phyloP scores from a whole-genome alignment of 805 yeast genomes.

The Yarrowia osloensis region DNA sequence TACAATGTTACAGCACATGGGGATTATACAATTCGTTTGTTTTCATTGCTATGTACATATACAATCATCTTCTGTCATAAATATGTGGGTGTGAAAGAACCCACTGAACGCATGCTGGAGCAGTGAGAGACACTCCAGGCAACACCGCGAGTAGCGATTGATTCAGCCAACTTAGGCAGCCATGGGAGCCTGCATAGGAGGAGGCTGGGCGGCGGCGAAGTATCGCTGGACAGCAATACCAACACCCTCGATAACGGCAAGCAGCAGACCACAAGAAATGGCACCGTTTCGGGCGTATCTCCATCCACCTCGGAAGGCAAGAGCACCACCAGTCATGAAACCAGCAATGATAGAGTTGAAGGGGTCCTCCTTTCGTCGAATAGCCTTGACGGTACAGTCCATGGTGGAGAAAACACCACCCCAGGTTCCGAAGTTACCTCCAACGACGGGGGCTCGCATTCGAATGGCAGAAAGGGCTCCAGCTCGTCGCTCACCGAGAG shows the following conservation, averaged over 20 bases:
- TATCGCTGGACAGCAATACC: slow-evolving; percentile 93
- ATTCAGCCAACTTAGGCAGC: slow-evolving; percentile 34
- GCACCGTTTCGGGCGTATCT: slow-evolving; percentile 95
- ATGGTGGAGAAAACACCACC: slow-evolving; percentile 96
- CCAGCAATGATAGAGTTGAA: slow-evolving; percentile 98
- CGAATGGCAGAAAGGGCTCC: slow-evolving; percentile 90
- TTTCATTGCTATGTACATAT: slow-evolving; percentile 24
- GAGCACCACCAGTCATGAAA: slow-evolving; percentile 95
- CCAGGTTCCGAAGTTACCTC: slow-evolving; percentile 99
- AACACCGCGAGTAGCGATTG: not conserved
- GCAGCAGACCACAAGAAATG: slow-evolving; percentile 93
- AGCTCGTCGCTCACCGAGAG: slow-evolving; percentile 85
- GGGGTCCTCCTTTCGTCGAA: slow-evolving; percentile 97
- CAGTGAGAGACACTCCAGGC: not conserved
- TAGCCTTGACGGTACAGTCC: slow-evolving; percentile 93
- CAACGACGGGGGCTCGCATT: slow-evolving; percentile 97
- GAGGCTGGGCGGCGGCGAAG: slow-evolving; percentile 56
- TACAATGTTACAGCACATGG: not conserved
- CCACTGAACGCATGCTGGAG: slow-evolving; percentile 2
- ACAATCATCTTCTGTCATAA: slow-evolving; percentile 28
- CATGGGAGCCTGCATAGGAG: slow-evolving; percentile 33
- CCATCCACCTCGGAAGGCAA: slow-evolving; percentile 99
- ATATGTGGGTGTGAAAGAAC: slow-evolving; percentile 23
- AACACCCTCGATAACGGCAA: slow-evolving; percentile 97
- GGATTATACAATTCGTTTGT: slow-evolving; percentile 7